Percentiles rank a stretch among this genome's conserved stretches.
These are phyloP conservation scores for Aspergillus aculeatus DNA, from an alignment of 2,329 filamentous ascomycete genomes.

Conservation along the genomic window DNA sequence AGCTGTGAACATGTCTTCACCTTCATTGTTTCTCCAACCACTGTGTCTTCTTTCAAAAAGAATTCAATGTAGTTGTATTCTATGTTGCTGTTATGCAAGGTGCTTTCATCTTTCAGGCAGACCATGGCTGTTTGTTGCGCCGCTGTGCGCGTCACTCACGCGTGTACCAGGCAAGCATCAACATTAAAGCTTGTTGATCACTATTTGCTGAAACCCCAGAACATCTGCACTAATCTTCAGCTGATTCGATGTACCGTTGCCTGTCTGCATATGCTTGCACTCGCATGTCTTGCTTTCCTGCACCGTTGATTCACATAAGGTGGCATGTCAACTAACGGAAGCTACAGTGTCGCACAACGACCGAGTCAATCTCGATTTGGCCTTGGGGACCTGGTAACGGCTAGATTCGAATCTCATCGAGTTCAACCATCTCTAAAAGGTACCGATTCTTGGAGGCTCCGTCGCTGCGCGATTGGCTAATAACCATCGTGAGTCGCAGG, in stretches of 20 bases:
- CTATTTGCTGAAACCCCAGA: neutral
- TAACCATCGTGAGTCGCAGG: neutral
- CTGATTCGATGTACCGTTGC: neutral
- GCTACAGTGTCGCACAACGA: neutral
- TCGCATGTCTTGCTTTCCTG: neutral
- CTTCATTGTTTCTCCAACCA: neutral
- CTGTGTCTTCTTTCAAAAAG: neutral
- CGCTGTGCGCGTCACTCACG: constrained; percentile 31
- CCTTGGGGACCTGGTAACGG: neutral
- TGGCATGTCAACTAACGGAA: neutral
- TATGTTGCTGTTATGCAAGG: neutral
- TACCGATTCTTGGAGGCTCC: neutral
- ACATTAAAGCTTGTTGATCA: neutral
- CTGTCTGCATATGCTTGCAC: neutral
- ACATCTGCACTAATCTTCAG: neutral
- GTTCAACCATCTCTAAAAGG: neutral
- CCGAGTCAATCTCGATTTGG: neutral
- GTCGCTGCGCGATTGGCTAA: neutral
- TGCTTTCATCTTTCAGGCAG: neutral
- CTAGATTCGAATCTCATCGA: neutral
- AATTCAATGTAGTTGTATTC: neutral
- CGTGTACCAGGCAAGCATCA: constrained; percentile 18
- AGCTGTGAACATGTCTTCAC: neutral
- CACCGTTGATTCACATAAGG: neutral
- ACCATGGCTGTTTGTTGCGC: constrained; percentile 17